A percentile compares a stretch with the other conserved stretches of the same genome.
These are phyloP conservation scores for Anthracocystis walkeri DNA, from an alignment of 1,284 basidiomycete genomes.

Conservation along the genomic window DNA sequence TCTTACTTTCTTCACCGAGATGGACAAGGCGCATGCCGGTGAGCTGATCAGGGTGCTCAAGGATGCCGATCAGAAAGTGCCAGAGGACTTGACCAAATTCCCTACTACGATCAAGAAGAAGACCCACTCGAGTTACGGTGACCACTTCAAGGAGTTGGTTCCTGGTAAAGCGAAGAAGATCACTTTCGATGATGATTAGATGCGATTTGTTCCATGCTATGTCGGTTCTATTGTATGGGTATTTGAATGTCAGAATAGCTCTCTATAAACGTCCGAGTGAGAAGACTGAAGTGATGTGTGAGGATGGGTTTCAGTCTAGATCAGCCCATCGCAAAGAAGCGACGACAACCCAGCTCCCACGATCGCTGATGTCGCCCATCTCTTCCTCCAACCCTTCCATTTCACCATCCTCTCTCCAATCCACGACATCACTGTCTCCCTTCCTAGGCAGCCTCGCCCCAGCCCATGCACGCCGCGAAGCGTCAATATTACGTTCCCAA, in stretches of 20 bases:
- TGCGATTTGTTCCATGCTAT: neutral
- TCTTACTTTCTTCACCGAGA: constrained; percentile 88
- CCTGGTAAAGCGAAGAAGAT: constrained; percentile 79
- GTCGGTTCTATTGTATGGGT: constrained; percentile 2
- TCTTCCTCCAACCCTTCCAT: constrained; percentile 41
- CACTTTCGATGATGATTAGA: constrained; percentile 60
- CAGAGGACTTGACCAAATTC: constrained; percentile 85
- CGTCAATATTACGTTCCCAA: constrained; percentile 55
- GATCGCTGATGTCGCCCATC: constrained; percentile 63
- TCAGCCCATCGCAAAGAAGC: constrained; percentile 54
- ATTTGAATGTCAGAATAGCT: neutral
- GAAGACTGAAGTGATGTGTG: neutral
- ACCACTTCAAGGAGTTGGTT: constrained; percentile 71
- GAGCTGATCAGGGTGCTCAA: constrained; percentile 91
- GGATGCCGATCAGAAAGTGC: constrained; percentile 82
- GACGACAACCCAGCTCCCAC: constrained; percentile 62
- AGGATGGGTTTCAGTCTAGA: constrained; percentile 9
- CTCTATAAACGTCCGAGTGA: neutral
- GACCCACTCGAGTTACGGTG: constrained; percentile 77
- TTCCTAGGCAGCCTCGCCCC: constrained; percentile 24
- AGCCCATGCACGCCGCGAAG: constrained; percentile 33
- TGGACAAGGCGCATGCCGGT: constrained; percentile 81
- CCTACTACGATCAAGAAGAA: constrained; percentile 96
- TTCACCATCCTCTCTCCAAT: neutral
- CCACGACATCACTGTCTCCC: constrained; percentile 12